Evolutionary conservation across 148 eudicot species (phyloP).

Genomic region (Drosera capensis): DNA sequence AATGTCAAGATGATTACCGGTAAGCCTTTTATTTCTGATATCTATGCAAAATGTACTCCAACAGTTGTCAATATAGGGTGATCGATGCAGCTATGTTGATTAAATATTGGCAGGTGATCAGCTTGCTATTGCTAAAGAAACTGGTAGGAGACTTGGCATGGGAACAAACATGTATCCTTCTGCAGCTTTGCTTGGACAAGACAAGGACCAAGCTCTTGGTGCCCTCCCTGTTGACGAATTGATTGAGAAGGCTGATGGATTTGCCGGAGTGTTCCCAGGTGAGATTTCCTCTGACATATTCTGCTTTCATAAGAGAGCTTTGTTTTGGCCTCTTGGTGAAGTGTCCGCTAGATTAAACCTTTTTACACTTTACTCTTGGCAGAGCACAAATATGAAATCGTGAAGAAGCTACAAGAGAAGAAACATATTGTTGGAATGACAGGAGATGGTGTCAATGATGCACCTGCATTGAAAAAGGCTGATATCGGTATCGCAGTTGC

Average conservation of each 20-base stretch:
- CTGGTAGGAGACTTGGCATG: constrained; percentile 87
- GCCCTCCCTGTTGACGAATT: constrained; percentile 60
- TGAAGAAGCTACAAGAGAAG: constrained; percentile 48
- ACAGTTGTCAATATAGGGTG: too few species aligned
- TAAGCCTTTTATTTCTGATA: constrained; percentile 2
- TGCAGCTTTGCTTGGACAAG: constrained; percentile 44
- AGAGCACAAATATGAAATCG: constrained; percentile 84
- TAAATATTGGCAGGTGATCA: constrained; percentile 47
- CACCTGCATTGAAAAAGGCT: constrained; percentile 72
- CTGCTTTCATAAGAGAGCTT: too few species aligned
- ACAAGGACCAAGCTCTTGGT: constrained; percentile 18
- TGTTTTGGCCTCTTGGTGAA: too few species aligned
- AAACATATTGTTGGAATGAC: constrained; percentile 90
- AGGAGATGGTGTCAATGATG: constrained; percentile 84
- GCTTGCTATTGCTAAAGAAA: constrained; percentile 80
- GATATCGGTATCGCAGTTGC: constrained; percentile 87
- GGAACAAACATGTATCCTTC: constrained; percentile 91
- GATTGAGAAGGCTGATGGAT: constrained; percentile 75
- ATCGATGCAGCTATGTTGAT: background rate
- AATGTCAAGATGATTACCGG: constrained; percentile 94
- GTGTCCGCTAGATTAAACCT: too few species aligned
- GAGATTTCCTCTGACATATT: too few species aligned
- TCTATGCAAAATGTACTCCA: background rate
- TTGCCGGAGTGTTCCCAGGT: constrained; percentile 95
- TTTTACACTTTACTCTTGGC: background rate